Conservation (phyloP, 208 protist genomes). For the Leishmania major region DNA sequence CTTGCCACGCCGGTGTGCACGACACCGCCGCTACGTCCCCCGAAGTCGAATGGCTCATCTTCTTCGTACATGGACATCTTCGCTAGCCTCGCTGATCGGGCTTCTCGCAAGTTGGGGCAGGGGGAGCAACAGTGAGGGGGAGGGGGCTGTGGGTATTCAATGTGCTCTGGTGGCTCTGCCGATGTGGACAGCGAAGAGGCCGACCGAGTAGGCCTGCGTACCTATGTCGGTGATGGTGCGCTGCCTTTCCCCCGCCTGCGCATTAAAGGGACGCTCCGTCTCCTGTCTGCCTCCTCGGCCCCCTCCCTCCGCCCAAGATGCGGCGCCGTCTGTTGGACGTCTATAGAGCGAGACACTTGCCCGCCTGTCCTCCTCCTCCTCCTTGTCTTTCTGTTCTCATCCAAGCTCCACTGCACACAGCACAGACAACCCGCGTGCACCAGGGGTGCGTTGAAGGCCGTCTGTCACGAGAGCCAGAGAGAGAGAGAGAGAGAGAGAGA, state of each 20-base stretch:
- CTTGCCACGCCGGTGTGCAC: slow-evolving; percentile 7
- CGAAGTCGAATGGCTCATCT: slow-evolving; percentile 7
- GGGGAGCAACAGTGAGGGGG: background rate
- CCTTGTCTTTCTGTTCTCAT: too few species aligned
- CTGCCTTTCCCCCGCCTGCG: background rate
- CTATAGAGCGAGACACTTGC: too few species aligned
- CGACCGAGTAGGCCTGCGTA: background rate
- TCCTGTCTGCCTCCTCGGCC: too few species aligned
- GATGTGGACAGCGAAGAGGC: background rate
- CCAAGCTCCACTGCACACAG: too few species aligned
- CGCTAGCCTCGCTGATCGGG: background rate
- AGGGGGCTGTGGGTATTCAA: background rate
- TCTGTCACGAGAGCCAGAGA: too few species aligned
- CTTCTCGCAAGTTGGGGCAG: background rate
- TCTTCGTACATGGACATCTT: slow-evolving; percentile 1
- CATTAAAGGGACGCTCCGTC: too few species aligned
- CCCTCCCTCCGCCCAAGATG: too few species aligned
- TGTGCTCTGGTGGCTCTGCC: background rate
- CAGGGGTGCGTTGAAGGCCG: too few species aligned
- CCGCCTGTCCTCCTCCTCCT: too few species aligned
- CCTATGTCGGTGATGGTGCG: background rate
- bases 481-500: too few species aligned
- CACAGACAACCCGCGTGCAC: too few species aligned
- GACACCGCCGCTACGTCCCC: background rate
- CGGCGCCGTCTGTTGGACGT: too few species aligned